Evolutionary conservation across 805 yeast species (phyloP).

Genomic region (Candida patagonica): DNA sequence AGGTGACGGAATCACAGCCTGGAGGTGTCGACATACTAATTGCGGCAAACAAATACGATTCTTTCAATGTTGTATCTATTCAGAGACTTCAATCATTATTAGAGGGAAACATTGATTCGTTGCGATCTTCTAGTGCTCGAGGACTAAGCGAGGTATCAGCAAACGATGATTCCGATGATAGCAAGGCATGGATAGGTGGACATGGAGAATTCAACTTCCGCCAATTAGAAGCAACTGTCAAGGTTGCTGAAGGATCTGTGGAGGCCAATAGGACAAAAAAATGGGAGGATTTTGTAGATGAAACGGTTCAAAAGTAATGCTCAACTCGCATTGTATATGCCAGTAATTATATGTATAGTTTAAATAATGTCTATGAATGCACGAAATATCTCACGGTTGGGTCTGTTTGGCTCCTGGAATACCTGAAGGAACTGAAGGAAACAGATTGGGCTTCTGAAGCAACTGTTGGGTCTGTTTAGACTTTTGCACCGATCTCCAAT

Average conservation of each 20-base stretch:
- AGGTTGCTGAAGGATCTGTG: constrained; percentile 60
- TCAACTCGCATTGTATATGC: too few species aligned
- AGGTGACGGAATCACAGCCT: constrained; percentile 51
- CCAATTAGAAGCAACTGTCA: constrained; percentile 58
- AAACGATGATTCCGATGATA: constrained; percentile 33
- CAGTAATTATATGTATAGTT: not conserved
- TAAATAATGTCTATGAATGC: not conserved
- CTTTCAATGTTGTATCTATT: constrained; percentile 72
- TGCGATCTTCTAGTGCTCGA: constrained; percentile 40
- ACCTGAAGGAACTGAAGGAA: constrained; percentile 28
- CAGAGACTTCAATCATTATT: constrained; percentile 48
- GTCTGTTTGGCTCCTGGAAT: constrained; percentile 1
- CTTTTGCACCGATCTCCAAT: constrained; percentile 22
- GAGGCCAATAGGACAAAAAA: constrained; percentile 41
- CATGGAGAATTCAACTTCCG: constrained; percentile 50
- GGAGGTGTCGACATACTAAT: constrained; percentile 67
- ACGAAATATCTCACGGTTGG: too few species aligned
- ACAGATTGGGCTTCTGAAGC: constrained; percentile 24
- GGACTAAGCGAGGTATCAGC: constrained; percentile 36
- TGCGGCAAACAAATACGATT: constrained; percentile 79
- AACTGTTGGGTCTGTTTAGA: constrained; percentile 24
- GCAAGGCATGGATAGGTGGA: constrained; percentile 35
- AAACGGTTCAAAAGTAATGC: too few species aligned
- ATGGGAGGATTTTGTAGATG: constrained; percentile 78
- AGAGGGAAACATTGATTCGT: constrained; percentile 53